These are phyloP conservation scores for Backusella liffmaniae DNA, from an alignment of 192 early-diverging fungal genomes.

Conservation along the genomic window DNA sequence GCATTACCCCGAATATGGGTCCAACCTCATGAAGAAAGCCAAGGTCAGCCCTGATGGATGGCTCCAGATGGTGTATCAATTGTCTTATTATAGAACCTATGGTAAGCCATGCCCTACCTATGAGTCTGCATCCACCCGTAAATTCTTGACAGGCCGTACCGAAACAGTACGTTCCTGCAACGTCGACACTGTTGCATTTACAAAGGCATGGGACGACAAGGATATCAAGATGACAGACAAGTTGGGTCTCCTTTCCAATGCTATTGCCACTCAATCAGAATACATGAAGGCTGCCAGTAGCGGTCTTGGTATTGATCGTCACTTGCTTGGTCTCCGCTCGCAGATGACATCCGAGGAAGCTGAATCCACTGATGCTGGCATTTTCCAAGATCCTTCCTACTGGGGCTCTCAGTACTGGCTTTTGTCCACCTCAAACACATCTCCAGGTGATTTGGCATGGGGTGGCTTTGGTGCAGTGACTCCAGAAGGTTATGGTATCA, in stretches of 20 bases:
- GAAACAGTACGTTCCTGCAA: slow-evolving; percentile 89
- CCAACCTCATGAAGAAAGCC: slow-evolving; percentile 80
- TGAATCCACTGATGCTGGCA: slow-evolving; percentile 45
- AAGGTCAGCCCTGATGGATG: slow-evolving; percentile 87
- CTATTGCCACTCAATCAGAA: slow-evolving; percentile 65
- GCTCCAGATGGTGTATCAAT: slow-evolving; percentile 87
- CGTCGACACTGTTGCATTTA: slow-evolving; percentile 75
- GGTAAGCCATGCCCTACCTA: slow-evolving; percentile 70
- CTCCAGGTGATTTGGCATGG: slow-evolving; percentile 66
- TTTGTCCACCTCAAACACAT: slow-evolving; percentile 81
- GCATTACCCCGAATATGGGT: slow-evolving; percentile 74
- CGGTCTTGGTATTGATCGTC: slow-evolving; percentile 89
- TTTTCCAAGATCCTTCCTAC: slow-evolving; percentile 86
- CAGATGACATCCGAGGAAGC: slow-evolving; percentile 67
- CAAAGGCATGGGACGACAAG: slow-evolving; percentile 71
- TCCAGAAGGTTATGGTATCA: slow-evolving; percentile 84
- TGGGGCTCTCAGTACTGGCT: slow-evolving; percentile 74
- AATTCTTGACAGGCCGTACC: slow-evolving; percentile 83
- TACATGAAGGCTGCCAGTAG: slow-evolving; percentile 74
- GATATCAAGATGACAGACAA: slow-evolving; percentile 45
- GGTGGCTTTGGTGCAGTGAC: slow-evolving; percentile 87
- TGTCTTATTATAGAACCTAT: slow-evolving; percentile 78
- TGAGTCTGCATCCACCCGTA: slow-evolving; percentile 72
- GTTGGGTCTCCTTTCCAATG: slow-evolving; percentile 57
- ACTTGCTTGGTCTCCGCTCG: slow-evolving; percentile 80